These are phyloP conservation scores for Zygotorulaspora danielsina DNA, from an alignment of 805 yeast genomes.

Conservation along the genomic window DNA sequence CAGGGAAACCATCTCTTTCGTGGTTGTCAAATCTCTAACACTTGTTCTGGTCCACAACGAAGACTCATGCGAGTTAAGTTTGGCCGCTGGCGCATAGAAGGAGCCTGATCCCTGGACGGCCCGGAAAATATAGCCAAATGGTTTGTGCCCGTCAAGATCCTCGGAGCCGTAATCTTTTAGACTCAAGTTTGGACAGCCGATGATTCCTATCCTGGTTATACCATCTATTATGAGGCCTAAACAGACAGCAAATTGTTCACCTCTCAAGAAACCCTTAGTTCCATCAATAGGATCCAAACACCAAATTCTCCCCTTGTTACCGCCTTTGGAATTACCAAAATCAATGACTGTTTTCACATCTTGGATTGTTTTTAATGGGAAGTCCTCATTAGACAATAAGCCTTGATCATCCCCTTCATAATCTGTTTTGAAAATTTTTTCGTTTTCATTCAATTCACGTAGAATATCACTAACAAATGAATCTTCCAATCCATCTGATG, in stretches of 20 bases:
- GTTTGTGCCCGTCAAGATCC: constrained; percentile 35
- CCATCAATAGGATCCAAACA: constrained; percentile 98
- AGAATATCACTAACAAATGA: constrained; percentile 50
- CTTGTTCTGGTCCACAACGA: constrained; percentile 49
- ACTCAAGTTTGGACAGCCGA: constrained; percentile 89
- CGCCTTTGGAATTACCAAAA: constrained; percentile 76
- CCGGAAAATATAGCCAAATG: constrained; percentile 34
- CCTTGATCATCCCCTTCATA: constrained; percentile 24
- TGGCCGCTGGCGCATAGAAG: constrained; percentile 24
- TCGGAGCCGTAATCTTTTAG: constrained; percentile 36
- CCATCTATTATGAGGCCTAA: constrained; percentile 85
- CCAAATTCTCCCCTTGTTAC: constrained; percentile 82
- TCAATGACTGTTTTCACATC: constrained; percentile 66
- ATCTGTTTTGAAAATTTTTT: constrained; percentile 39
- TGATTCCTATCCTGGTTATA: constrained; percentile 79
- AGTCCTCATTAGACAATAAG: constrained; percentile 17
- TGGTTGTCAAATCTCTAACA: constrained; percentile 36
- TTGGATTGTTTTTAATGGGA: constrained; percentile 40
- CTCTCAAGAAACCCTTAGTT: constrained; percentile 91
- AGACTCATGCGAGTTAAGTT: constrained; percentile 31
- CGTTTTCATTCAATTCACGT: constrained; percentile 52
- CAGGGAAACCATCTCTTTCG: constrained; percentile 30
- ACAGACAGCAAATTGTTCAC: constrained; percentile 96
- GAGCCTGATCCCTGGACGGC: constrained; percentile 37
- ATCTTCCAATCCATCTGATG: constrained; percentile 61